Percentiles rank a stretch among this genome's conserved stretches.
Conservation (phyloP, 257 asterid species). For the Voacanga thouarsii region DNA sequence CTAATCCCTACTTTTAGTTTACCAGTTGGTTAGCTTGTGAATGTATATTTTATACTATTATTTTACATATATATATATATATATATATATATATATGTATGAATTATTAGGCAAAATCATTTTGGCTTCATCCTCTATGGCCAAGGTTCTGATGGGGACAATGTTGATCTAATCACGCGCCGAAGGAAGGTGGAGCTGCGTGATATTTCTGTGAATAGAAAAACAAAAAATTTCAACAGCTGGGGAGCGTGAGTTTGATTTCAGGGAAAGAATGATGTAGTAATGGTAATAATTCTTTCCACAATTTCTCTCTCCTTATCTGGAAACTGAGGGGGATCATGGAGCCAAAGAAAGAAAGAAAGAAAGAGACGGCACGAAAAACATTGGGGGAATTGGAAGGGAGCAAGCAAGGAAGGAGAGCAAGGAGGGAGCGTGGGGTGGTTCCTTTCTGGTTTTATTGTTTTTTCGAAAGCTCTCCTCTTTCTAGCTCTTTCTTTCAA, state of each 20-base stretch:
- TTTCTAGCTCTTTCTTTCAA: slow-evolving; percentile 1
- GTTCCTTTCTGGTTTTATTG: not conserved
- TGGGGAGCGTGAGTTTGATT: not conserved
- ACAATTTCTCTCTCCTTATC: slow-evolving; percentile 14
- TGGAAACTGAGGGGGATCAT: not conserved
- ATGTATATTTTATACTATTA: too few relatives aligned
- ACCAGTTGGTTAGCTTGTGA: too few relatives aligned
- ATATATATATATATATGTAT: too few relatives aligned
- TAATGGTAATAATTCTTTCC: not conserved
- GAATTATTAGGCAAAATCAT: too few relatives aligned
- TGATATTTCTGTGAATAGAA: not conserved
- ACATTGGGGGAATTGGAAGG: not conserved
- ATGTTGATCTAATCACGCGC: too few relatives aligned
- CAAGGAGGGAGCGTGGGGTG: not conserved
- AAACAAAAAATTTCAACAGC: too few relatives aligned
- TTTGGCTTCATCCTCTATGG: too few relatives aligned
- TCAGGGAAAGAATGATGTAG: not conserved
- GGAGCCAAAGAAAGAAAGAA: not conserved
- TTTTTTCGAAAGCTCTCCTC: not conserved
- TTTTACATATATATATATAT: too few relatives aligned
- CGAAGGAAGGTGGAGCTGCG: not conserved
- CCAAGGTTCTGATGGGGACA: too few relatives aligned
- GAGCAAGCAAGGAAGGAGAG: not conserved
- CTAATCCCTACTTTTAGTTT: too few relatives aligned
- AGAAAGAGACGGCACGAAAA: slow-evolving; percentile 21